Evolutionary conservation across 202 grass and related monocot genomes (phyloP), one percentile per base, ranked within the genome.

Genomic region (Cymbopogon flexuosus): DNA sequence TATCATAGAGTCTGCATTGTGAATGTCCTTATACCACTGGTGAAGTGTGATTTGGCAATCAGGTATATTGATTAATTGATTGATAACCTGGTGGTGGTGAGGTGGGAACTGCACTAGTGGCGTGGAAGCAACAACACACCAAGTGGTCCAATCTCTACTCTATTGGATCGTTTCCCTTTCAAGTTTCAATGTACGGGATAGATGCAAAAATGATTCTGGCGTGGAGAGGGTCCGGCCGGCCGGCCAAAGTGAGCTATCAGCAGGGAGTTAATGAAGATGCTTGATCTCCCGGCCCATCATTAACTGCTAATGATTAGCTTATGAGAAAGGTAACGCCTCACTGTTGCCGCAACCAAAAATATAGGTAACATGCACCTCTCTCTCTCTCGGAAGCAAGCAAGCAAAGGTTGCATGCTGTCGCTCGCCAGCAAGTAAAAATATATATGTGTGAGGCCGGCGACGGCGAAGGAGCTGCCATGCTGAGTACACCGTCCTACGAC

Each of bases 211-310:
- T 88, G 81, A 68, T 79, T 74, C 62, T 18, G 6, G 19, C 35
- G 67, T 33, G 12, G 6, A 66, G 57, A 9, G 57, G 27, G 19
- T 52, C 1, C 14, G 6, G 11, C 2, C 10, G 5, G 18, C 39
- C 7, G 19, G 70, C 81, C 51, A 69, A 54, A 63, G 87, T 65
- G 83, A 23, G 8, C 65, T 81, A 60, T 81, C 82, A 89, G 59
- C 82, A 89, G 59, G 8, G 59, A 77, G 65, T 67, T 81, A 77
- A 85, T 78, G 78, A 78, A 85, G 79, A 82, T 74, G 78, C 67
- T 30, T 2, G 27, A 27, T 27, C 43, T n/a, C 1, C 9, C 7
- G 6, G 18, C 0, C 42, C 83, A 78, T 78, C 87, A 86, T 82
- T 68, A 86, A 68, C 66, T 62, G 73, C 65, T 78, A 72, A 89